These are phyloP conservation scores for Cutaneotrichosporon curvatum DNA, from an alignment of 1,284 basidiomycete genomes.

Conservation along the genomic window DNA sequence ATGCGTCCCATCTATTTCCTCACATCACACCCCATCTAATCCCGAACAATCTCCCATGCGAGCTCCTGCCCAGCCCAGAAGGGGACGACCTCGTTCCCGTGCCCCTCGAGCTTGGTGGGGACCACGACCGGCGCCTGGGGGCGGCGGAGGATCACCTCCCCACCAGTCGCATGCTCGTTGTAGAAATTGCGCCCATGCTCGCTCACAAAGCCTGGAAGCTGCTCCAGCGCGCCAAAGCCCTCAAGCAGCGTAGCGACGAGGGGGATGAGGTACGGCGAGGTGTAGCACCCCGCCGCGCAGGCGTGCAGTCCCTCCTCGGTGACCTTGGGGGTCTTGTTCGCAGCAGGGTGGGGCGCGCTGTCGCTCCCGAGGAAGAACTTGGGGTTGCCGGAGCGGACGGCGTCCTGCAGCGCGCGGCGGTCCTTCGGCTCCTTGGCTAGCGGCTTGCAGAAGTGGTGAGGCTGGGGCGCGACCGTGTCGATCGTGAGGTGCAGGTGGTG, in stretches of 20 bases:
- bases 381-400: conserved; percentile 78
- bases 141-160: conserved; percentile 45
- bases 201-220: conserved; percentile 70
- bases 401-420: conserved; percentile 70
- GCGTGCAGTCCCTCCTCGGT: conserved; percentile 47
- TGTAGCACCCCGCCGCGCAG: conserved; percentile 92
- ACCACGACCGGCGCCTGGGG: conserved; percentile 41
- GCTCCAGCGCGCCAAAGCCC: conserved; percentile 73
- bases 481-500: conserved; percentile 93
- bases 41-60: conserved; percentile 64
- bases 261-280: conserved; percentile 80
- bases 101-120: conserved; percentile 51
- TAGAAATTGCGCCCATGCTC: conserved; percentile 75
- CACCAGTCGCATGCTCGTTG: conserved; percentile 45
- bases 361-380: conserved; percentile 98
- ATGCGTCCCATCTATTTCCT: no score
- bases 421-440: conserved; percentile 96
- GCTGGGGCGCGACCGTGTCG: conserved; percentile 95
- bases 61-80: conserved; percentile 87
- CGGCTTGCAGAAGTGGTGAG: conserved; percentile 96
- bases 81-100: conserved; percentile 63
- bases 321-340: conserved; percentile 62
- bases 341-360: conserved; percentile 83
- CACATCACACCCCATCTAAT: background rate
- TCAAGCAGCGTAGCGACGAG: conserved; percentile 72